These are phyloP conservation scores for Cladophialophora immunda DNA, from an alignment of 2,329 filamentous ascomycete species.

Conservation along the genomic window DNA sequence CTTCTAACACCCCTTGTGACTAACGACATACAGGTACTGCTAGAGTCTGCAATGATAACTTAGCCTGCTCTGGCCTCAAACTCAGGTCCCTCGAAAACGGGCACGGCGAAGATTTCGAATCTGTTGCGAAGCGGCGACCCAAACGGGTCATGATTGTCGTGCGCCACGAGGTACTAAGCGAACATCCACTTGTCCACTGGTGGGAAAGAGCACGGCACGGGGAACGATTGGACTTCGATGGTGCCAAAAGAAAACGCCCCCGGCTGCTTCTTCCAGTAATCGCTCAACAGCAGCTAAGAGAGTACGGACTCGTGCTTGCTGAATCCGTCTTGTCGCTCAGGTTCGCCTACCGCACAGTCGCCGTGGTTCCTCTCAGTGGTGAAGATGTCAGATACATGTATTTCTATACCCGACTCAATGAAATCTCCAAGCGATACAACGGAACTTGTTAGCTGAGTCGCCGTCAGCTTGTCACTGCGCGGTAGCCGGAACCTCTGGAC, in stretches of 20 bases:
- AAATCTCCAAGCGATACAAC: neutral
- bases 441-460: neutral
- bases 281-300: neutral
- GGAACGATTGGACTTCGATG: neutral
- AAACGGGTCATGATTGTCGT: constrained; percentile 11
- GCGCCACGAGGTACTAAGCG: constrained; percentile 18
- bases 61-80: constrained; percentile 10
- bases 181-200: constrained; percentile 8
- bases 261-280: neutral
- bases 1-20: neutral
- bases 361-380: neutral
- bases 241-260: neutral
- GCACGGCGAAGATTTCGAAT: constrained; percentile 4
- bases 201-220: constrained; percentile 4
- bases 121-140: constrained; percentile 1
- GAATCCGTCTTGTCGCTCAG: neutral
- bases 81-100: neutral
- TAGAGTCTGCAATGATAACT: constrained; percentile 6
- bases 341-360: neutral
- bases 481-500: neutral
- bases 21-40: neutral
- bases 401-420: neutral
- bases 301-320: neutral
- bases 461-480: neutral
- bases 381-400: neutral